Evolutionary conservation across 2,329 filamentous ascomycete genomes (phyloP).

Genomic region (Colletotrichum horii): DNA sequence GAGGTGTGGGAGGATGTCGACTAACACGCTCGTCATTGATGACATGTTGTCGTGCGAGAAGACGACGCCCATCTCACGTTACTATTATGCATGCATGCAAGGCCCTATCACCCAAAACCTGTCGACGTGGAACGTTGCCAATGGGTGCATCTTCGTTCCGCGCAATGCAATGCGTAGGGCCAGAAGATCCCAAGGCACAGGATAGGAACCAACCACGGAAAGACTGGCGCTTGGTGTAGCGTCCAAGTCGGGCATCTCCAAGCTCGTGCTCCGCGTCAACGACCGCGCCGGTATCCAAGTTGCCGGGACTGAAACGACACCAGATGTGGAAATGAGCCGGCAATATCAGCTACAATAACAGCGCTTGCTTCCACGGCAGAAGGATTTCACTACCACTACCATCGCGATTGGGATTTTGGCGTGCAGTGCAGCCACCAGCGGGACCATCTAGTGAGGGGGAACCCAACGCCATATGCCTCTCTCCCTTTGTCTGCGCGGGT

Average conservation of each 20-base stretch:
- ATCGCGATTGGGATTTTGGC: neutral
- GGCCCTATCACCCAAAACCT: neutral
- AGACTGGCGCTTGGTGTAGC: neutral
- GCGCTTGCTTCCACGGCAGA: neutral
- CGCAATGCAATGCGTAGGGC: neutral
- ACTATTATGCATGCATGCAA: neutral
- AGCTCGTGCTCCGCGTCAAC: neutral
- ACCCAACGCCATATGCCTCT: neutral
- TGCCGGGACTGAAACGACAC: neutral
- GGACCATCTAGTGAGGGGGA: neutral
- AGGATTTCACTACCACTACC: neutral
- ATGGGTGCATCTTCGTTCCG: neutral
- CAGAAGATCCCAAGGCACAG: neutral
- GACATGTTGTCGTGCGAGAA: neutral
- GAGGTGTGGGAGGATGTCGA: neutral
- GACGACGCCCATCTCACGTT: neutral
- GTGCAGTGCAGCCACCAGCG: neutral
- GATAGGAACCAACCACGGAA: neutral
- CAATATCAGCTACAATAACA: neutral
- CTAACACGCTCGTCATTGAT: neutral
- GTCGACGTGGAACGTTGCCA: neutral
- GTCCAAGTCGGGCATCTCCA: neutral
- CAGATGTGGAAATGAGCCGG: neutral
- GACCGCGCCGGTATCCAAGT: neutral
- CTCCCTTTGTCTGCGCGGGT: neutral